These are phyloP conservation scores for Colletotrichum sidae DNA, from an alignment of 2,329 filamentous ascomycete species.

Conservation along the genomic window DNA sequence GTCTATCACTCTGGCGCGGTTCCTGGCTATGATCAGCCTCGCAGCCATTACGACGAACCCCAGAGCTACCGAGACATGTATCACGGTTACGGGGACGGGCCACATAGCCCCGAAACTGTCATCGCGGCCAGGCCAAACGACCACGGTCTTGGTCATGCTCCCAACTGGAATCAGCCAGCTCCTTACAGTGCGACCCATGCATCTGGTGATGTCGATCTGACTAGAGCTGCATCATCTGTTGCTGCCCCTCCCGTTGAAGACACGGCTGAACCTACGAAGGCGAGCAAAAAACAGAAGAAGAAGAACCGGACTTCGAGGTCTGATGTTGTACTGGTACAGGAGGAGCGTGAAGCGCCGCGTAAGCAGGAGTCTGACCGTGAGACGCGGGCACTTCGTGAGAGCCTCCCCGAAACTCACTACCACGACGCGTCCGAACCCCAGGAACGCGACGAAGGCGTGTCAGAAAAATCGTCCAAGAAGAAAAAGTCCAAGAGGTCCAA, in stretches of 20 bases:
- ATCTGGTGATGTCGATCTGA: background rate
- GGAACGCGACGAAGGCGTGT: constrained; percentile 40
- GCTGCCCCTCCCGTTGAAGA: constrained; percentile 34
- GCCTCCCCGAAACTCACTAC: constrained; percentile 16
- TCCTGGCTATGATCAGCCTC: constrained; percentile 11
- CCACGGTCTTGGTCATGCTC: constrained; percentile 15
- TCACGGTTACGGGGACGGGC: constrained; percentile 11
- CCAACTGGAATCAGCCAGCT: constrained; percentile 18
- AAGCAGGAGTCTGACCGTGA: constrained; percentile 4
- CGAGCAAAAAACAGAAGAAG: constrained; percentile 50
- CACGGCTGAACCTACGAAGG: constrained; percentile 40
- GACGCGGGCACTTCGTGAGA: constrained; percentile 5
- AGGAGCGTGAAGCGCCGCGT: constrained; percentile 36
- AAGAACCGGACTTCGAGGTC: constrained; percentile 53
- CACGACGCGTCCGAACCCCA: constrained; percentile 37
- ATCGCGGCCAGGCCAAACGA: constrained; percentile 18
- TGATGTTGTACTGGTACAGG: constrained; percentile 43
- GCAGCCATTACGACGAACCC: constrained; percentile 11
- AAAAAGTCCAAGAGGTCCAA: constrained; percentile 48
- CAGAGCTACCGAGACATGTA: constrained; percentile 8
- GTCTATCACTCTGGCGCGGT: background rate
- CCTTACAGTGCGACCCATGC: constrained; percentile 1
- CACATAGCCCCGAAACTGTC: constrained; percentile 30
- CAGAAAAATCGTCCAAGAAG: constrained; percentile 45
- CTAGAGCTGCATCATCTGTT: constrained; percentile 6